Evolutionary conservation across 1,139 yeast species (phyloP).

Genomic region (Kodamaea alishanica): DNA sequence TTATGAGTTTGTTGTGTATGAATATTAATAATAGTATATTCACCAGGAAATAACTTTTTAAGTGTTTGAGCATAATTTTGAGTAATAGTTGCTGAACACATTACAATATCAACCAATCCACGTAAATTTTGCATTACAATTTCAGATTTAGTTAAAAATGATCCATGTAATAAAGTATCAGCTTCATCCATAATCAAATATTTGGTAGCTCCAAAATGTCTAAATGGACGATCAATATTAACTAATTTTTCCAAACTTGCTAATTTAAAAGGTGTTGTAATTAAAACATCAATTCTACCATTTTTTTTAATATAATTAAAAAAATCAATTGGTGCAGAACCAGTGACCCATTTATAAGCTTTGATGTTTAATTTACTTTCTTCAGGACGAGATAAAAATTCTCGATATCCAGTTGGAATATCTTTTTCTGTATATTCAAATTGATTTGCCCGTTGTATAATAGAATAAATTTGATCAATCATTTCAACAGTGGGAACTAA

Average conservation of each 20-base stretch:
- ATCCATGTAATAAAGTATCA: constrained; percentile 83
- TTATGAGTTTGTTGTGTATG: constrained; percentile 82
- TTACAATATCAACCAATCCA: constrained; percentile 58
- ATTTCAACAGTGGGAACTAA: constrained; percentile 87
- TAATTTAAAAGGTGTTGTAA: constrained; percentile 80
- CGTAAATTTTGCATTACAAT: constrained; percentile 50
- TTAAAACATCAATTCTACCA: constrained; percentile 68
- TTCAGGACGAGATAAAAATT: constrained; percentile 26
- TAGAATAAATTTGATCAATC: constrained; percentile 69
- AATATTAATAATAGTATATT: constrained; percentile 49
- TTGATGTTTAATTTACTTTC: constrained; percentile 37
- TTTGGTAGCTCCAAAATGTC: constrained; percentile 43
- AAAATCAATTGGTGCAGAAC: constrained; percentile 48
- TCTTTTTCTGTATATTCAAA: constrained; percentile 21
- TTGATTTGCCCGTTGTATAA: constrained; percentile 41
- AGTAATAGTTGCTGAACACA: constrained; percentile 92
- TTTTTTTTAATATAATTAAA: constrained; percentile 40
- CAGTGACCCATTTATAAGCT: constrained; percentile 56
- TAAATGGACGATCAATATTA: constrained; percentile 46
- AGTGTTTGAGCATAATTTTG: constrained; percentile 66
- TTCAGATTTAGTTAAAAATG: constrained; percentile 71
- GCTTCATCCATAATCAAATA: constrained; percentile 91
- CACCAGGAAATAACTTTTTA: constrained; percentile 58
- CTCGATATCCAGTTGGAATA: constrained; percentile 18
- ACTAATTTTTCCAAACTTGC: constrained; percentile 43